Conservation (phyloP, 768 basidiomycete species). For the Tubosaeta brunneosetosa region DNA sequence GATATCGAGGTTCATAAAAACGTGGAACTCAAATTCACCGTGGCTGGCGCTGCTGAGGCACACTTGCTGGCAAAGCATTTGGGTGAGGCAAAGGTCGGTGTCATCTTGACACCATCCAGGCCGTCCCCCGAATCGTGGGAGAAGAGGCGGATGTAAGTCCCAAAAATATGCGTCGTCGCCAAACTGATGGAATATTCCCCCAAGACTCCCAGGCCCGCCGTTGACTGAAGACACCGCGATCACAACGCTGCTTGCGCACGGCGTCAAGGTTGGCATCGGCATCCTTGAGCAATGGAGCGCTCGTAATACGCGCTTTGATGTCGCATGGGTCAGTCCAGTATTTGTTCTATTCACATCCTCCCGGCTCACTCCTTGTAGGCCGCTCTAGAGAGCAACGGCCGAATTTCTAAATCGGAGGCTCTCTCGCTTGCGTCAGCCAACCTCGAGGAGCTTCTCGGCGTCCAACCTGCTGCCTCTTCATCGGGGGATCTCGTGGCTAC, state of each 20-base stretch:
- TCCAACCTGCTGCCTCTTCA: conserved; percentile 10
- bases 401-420: conserved; percentile 43
- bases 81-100: conserved; percentile 60
- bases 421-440: conserved; percentile 51
- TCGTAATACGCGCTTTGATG: conserved; percentile 73
- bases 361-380: conserved; percentile 27
- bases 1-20: conserved; percentile 50
- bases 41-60: conserved; percentile 65
- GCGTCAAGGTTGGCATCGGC: conserved; percentile 71
- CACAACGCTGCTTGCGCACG: conserved; percentile 55
- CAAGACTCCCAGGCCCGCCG: conserved; percentile 29
- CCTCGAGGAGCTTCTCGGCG: conserved; percentile 43
- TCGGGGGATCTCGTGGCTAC: conserved; percentile 54
- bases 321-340: conserved; percentile 64
- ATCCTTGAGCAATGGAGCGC: conserved; percentile 65
- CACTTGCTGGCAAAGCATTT: conserved; percentile 72
- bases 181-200: conserved; percentile 7
- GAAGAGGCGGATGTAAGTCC: conserved; percentile 32
- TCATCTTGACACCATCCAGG: conserved; percentile 62
- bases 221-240: conserved; percentile 47
- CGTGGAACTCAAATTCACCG: conserved; percentile 49
- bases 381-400: conserved; percentile 35
- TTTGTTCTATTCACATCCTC: conserved; percentile 24
- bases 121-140: conserved; percentile 77
- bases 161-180: not conserved